Evolutionary conservation across 495 filamentous ascomycete species (phyloP).

Genomic region (Trichoderma virens): DNA sequence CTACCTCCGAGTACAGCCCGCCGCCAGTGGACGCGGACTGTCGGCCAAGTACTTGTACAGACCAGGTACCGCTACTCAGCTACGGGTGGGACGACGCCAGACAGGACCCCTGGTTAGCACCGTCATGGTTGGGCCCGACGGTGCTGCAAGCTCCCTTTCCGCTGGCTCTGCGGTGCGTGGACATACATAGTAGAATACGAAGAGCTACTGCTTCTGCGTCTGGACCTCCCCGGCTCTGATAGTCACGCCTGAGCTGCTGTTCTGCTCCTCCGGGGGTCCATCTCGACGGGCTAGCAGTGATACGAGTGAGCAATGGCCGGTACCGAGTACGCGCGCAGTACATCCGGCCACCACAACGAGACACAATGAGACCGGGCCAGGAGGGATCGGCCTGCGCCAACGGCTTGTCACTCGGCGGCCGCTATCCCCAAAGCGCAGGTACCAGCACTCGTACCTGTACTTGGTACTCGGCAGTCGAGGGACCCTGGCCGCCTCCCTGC

Average conservation of each 20-base stretch:
- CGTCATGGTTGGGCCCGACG: neutral
- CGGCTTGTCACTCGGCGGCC: neutral
- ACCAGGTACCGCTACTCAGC: neutral
- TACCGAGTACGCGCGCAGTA: no score
- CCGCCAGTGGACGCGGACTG: neutral
- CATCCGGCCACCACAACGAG: no score
- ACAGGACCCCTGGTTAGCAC: conserved; percentile 1
- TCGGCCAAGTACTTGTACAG: neutral
- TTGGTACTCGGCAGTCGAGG: neutral
- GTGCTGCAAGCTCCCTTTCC: neutral
- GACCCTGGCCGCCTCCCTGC: conserved; percentile 2
- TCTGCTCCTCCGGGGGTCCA: no score
- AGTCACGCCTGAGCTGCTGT: no score
- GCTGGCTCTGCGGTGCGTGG: neutral
- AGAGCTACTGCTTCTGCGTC: neutral
- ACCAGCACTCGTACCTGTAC: neutral
- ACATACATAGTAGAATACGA: neutral
- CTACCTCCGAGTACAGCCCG: neutral
- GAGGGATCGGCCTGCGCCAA: no score
- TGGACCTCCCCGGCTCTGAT: no score
- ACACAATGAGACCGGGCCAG: no score
- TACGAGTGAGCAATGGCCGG: no score
- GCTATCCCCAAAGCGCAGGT: neutral
- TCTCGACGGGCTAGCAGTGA: no score
- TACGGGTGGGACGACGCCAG: neutral